Base-by-base conservation (phyloP, 148 eudicot genomes). In the Hydrangea macrophylla region DNA sequence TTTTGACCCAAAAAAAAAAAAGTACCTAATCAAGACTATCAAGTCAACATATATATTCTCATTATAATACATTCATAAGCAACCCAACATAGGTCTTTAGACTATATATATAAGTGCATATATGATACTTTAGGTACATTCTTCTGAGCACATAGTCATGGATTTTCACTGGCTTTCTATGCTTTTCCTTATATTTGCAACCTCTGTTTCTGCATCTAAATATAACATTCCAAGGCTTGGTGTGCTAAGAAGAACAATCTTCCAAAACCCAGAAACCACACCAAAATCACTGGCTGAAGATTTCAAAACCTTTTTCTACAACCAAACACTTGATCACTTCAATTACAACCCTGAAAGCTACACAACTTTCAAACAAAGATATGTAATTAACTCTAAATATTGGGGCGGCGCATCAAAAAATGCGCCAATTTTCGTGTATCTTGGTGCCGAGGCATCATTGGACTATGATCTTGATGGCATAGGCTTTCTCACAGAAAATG, bases 281-380 rank as follows among this genome's bases (percentile, higher is more conserved):
- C 26, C 67, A 64, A 25, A 33, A n/a, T 27, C 13, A 7, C 15
- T 12, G 7, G 9, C 26, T 0, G 55, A 28, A 23, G 25, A 67
- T 36, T 70, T 33, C 13, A n/a, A 70, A 33, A 48, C 58, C 18
- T 45, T 13, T 60, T 59, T 31, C 5, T 70, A 70, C 66, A 50
- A 53, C 33, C 73, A 70, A 50, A 70, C 66, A 12, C 63, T 59
- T 24, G 73, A 70, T 48, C 73, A 70, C 31, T 70, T 70, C 58
- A 59, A 42, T 25, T 70, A 70, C 31, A 35, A 11, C 45, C 66
- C 66, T 3, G 66, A 51, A 7, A 60, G 73, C 15, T 70, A 60
- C n/a, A 37, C 30, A 1, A 59, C 42, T 28, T 70, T 70, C 11
- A 31, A 23, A 2, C 73, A 70, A 35, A 70, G 58, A 32, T 70